Conservation (phyloP, 2,329 filamentous ascomycete species). For the Helicocarpus griseus region DNA sequence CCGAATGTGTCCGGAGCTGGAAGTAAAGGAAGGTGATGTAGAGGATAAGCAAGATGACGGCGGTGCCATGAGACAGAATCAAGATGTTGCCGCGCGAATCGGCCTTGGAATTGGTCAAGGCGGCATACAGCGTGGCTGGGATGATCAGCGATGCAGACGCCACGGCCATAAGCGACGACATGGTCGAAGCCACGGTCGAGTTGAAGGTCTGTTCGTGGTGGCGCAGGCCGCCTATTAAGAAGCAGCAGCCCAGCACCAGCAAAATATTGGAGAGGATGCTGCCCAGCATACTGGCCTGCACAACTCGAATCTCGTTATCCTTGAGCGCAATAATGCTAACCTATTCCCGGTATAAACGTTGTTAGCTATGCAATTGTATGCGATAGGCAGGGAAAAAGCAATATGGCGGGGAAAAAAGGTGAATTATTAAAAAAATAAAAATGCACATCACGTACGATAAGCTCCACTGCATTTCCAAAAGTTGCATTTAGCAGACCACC, state of each 20-base stretch:
- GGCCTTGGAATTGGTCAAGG: constrained; percentile 40
- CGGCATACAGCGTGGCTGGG: constrained; percentile 63
- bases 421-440: too few relatives aligned
- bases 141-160: constrained; percentile 71
- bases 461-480: constrained; percentile 56
- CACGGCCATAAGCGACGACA: constrained; percentile 62
- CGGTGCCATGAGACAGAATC: constrained; percentile 63
- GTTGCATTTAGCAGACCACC: constrained; percentile 57
- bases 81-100: constrained; percentile 46
- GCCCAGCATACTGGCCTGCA: constrained; percentile 96
- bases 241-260: constrained; percentile 74
- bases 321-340: constrained; percentile 85
- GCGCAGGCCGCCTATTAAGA: constrained; percentile 62
- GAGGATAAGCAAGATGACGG: constrained; percentile 63
- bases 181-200: constrained; percentile 41
- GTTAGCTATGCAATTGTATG: background rate
- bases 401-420: constrained; percentile 38
- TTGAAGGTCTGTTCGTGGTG: constrained; percentile 58
- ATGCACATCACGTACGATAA: constrained; percentile 51
- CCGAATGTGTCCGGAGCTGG: constrained; percentile 65
- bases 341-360: constrained; percentile 32
- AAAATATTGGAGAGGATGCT: constrained; percentile 92
- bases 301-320: constrained; percentile 81
- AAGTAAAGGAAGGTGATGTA: constrained; percentile 71
- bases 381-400: background rate